Conservation (phyloP, 108 stramenopile genomes). For the Nitzschia sp. region DNA sequence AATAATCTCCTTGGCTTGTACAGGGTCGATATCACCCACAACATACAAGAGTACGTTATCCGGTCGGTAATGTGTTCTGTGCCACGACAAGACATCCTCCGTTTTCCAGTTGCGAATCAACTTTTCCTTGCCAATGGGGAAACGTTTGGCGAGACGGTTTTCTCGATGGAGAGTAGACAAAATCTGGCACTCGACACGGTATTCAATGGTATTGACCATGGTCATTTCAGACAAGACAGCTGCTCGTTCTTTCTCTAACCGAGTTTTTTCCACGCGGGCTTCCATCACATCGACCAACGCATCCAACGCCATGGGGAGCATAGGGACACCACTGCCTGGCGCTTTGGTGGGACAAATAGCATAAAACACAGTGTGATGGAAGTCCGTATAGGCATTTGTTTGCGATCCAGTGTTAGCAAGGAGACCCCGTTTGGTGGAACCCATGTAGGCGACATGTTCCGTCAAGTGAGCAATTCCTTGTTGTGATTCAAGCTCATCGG, state of each 20-base stretch:
- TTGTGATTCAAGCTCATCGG: slow-evolving; percentile 91
- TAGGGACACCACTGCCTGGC: slow-evolving; percentile 61
- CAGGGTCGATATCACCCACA: slow-evolving; percentile 91
- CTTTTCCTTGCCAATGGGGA: slow-evolving; percentile 96
- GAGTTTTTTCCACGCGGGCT: slow-evolving; percentile 84
- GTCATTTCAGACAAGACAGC: slow-evolving; percentile 96
- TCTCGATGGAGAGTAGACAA: slow-evolving; percentile 92
- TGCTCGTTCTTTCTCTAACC: slow-evolving; percentile 95
- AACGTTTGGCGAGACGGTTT: slow-evolving; percentile 93
- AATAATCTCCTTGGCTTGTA: slow-evolving; percentile 77
- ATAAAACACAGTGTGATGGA: slow-evolving; percentile 98
- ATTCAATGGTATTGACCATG: slow-evolving; percentile 97
- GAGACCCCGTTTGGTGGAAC: slow-evolving; percentile 91
- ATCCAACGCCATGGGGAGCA: slow-evolving; percentile 96
- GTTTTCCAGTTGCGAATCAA: slow-evolving; percentile 87
- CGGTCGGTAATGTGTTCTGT: slow-evolving; percentile 95
- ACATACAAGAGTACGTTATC: slow-evolving; percentile 96
- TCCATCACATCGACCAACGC: slow-evolving; percentile 95
- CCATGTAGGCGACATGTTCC: slow-evolving; percentile 99
- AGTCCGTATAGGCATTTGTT: slow-evolving; percentile 98
- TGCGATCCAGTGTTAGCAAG: slow-evolving; percentile 94
- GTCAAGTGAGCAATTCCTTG: slow-evolving; percentile 97
- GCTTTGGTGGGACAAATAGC: slow-evolving; percentile 88
- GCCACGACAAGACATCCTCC: slow-evolving; percentile 94
- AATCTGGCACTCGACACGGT: slow-evolving; percentile 97